Conservation (phyloP, 2,329 filamentous ascomycete genomes). For the Fusarium sp. region DNA sequence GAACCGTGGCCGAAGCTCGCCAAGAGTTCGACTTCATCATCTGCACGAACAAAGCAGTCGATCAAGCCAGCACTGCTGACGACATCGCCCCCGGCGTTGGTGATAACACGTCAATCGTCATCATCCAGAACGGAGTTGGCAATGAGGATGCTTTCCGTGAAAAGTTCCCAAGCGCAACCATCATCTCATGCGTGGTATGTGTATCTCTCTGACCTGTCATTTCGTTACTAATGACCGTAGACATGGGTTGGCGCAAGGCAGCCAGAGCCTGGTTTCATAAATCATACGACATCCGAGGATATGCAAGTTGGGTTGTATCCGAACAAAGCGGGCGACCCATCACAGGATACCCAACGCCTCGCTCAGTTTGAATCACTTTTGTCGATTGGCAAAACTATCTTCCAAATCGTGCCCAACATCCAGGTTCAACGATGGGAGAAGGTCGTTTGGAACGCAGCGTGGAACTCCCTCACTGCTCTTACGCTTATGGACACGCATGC, state of each 20-base stretch:
- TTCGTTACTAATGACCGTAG: slow-evolving; percentile 34
- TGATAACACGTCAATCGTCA: slow-evolving; percentile 60
- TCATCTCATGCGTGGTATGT: slow-evolving; percentile 65
- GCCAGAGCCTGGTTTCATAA: slow-evolving; percentile 56
- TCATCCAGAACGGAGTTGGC: slow-evolving; percentile 69
- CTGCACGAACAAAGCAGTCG: slow-evolving; percentile 35
- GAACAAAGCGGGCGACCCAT: slow-evolving; percentile 44
- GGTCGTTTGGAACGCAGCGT: slow-evolving; percentile 67
- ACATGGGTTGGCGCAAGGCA: slow-evolving; percentile 65
- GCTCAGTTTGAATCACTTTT: slow-evolving; percentile 53
- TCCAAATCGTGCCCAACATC: slow-evolving; percentile 61
- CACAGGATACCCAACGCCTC: slow-evolving; percentile 50
- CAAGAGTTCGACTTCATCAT: slow-evolving; percentile 36
- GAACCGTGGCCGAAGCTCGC: slow-evolving; percentile 12
- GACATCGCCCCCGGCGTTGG: slow-evolving; percentile 49
- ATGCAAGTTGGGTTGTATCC: slow-evolving; percentile 64
- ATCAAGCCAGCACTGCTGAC: slow-evolving; percentile 14
- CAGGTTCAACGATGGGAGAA: slow-evolving; percentile 69
- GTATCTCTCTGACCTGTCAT: not conserved
- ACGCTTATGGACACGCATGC: slow-evolving; percentile 61
- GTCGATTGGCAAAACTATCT: slow-evolving; percentile 53
- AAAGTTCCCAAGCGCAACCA: slow-evolving; percentile 59
- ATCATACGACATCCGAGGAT: slow-evolving; percentile 62
- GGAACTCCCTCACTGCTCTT: slow-evolving; percentile 69
- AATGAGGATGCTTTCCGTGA: slow-evolving; percentile 65